A percentile compares a stretch with the other conserved stretches of the same genome.
phyloP scores from a whole-genome alignment of 805 yeast species.

The Hanseniaspora lachancei region DNA sequence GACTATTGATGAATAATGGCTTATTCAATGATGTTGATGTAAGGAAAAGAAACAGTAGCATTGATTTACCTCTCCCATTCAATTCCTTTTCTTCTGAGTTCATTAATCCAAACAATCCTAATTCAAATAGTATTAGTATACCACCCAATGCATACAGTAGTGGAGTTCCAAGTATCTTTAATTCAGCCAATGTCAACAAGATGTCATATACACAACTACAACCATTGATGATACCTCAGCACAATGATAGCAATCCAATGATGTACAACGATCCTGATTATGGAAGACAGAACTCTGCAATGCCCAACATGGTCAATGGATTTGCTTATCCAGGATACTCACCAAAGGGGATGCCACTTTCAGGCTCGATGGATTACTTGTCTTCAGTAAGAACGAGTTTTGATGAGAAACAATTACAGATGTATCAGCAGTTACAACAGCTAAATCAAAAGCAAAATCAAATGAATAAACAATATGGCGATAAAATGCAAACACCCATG shows the following conservation, averaged over 20 bases:
- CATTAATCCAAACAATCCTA: background rate
- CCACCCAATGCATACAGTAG: background rate
- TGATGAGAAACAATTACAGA: conserved; percentile 11
- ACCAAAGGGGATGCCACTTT: conserved; percentile 1
- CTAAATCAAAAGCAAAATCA: conserved; percentile 3
- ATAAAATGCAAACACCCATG: background rate
- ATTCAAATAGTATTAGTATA: background rate
- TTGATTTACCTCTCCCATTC: conserved; percentile 2
- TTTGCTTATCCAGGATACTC: background rate
- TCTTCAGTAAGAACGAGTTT: conserved; percentile 9
- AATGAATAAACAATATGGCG: background rate
- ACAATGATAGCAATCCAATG: background rate
- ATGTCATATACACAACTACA: background rate
- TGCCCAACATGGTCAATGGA: background rate
- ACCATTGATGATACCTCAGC: background rate
- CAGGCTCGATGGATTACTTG: conserved; percentile 2
- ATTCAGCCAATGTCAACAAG: background rate
- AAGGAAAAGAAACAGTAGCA: conserved; percentile 9
- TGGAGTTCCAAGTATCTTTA: background rate
- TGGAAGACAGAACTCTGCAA: background rate
- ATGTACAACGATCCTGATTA: background rate
- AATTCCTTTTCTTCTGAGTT: background rate
- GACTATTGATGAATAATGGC: background rate
- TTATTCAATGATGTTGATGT: background rate
- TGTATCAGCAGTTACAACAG: conserved; percentile 2